Conservation (phyloP, 306 rosid genomes). For the Bauhinia variegata region DNA sequence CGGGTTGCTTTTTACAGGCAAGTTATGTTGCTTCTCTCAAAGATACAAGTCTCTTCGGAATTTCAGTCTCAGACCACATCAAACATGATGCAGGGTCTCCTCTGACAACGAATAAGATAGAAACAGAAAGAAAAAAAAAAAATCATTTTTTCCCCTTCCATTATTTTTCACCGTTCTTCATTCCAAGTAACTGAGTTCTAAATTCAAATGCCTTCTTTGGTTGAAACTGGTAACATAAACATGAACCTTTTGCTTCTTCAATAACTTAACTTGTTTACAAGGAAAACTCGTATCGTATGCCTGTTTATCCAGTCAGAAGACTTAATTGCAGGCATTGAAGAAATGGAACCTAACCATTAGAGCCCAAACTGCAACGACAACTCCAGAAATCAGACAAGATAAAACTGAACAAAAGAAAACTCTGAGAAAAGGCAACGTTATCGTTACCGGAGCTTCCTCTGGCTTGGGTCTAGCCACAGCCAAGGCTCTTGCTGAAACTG, state of each 20-base stretch:
- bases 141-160: too few species aligned
- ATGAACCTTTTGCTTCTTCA: neutral
- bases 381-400: constrained; percentile 14
- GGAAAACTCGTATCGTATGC: neutral
- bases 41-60: constrained; percentile 33
- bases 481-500: constrained; percentile 59
- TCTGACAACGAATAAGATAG: constrained; percentile 7
- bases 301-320: neutral
- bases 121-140: too few species aligned
- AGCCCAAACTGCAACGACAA: constrained; percentile 27
- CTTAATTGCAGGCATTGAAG: constrained; percentile 14
- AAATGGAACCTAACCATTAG: constrained; percentile 19
- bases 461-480: constrained; percentile 75
- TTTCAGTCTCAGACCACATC: constrained; percentile 18
- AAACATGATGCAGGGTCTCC: constrained; percentile 27
- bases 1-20: constrained; percentile 14
- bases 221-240: neutral
- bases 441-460: constrained; percentile 40
- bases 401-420: constrained; percentile 29
- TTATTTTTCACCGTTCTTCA: neutral
- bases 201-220: neutral
- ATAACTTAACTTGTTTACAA: neutral
- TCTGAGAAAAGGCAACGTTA: constrained; percentile 34
- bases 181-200: neutral
- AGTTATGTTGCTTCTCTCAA: constrained; percentile 24